These are phyloP conservation scores for Solidago caesia DNA, from an alignment of 129 eudicot species.

Conservation along the genomic window DNA sequence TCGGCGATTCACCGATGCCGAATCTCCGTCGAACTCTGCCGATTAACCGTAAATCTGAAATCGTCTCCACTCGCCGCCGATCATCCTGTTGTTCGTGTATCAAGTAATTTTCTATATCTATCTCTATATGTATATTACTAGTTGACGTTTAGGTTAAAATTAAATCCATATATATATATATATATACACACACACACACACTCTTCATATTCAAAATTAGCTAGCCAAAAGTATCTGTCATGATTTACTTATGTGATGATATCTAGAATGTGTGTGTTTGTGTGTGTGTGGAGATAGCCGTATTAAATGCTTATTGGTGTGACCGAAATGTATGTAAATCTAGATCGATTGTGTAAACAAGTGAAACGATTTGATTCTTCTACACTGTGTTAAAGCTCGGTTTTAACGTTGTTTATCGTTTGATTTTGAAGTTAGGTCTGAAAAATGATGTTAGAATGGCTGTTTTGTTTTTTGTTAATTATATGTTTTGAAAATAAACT, in stretches of 20 bases:
- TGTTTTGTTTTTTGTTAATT: neutral
- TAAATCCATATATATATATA: neutral
- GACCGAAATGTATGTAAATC: neutral
- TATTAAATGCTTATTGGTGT: neutral
- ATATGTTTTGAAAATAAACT: neutral
- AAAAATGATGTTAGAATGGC: constrained; percentile 1
- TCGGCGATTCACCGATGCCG: constrained; percentile 81
- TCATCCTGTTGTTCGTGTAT: constrained; percentile 46
- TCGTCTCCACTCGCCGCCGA: constrained; percentile 23
- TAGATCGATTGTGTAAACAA: neutral
- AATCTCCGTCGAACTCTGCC: constrained; percentile 60
- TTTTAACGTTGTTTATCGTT: neutral
- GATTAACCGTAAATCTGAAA: constrained; percentile 62
- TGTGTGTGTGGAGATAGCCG: neutral
- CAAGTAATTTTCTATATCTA: constrained; percentile 39
- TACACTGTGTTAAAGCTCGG: neutral
- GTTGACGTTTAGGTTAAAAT: neutral
- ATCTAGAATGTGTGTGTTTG: neutral
- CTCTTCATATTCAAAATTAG: constrained; percentile 15
- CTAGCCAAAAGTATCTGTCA: neutral
- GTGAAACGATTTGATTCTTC: constrained; percentile 4
- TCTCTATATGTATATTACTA: neutral
- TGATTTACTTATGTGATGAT: neutral
- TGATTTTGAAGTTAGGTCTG: neutral
- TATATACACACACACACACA: neutral